A percentile compares a stretch with the other conserved stretches of the same genome.
phyloP scores from a whole-genome alignment of 306 rosid genomes.

The Rosa persica region DNA sequence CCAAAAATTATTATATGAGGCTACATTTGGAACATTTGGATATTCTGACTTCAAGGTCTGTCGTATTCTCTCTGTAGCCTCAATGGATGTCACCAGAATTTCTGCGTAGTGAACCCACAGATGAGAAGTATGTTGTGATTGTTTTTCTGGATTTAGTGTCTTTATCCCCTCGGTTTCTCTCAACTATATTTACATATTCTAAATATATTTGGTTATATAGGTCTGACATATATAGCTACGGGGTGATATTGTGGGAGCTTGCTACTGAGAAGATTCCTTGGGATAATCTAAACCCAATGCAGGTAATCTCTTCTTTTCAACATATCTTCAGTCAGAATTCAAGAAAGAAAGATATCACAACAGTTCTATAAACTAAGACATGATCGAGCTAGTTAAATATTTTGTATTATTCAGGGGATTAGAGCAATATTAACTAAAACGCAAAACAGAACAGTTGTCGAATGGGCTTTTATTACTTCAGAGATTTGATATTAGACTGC shows the following conservation, averaged over 20 bases:
- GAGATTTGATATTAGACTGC: neutral
- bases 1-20: neutral
- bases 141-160: conserved; percentile 12
- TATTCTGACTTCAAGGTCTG: conserved; percentile 13
- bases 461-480: neutral
- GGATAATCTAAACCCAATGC: conserved; percentile 95
- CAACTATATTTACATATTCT: conserved; percentile 18
- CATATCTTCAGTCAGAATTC: conserved; percentile 12
- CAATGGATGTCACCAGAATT: conserved; percentile 99
- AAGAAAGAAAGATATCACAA: conserved; percentile 3
- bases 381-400: neutral
- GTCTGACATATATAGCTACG: conserved; percentile 92
- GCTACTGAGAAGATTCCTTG: conserved; percentile 97
- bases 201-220: conserved; percentile 47
- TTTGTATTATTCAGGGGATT: neutral
- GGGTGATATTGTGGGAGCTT: conserved; percentile 98
- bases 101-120: conserved; percentile 92
- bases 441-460: neutral
- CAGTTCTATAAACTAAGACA: neutral
- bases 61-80: conserved; percentile 54
- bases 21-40: conserved; percentile 2
- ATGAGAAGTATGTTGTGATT: conserved; percentile 72
- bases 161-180: conserved; percentile 4
- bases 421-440: neutral
- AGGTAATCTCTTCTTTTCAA: conserved; percentile 59